Base-by-base conservation (phyloP, 1,284 basidiomycete genomes). In the Somion occarium region DNA sequence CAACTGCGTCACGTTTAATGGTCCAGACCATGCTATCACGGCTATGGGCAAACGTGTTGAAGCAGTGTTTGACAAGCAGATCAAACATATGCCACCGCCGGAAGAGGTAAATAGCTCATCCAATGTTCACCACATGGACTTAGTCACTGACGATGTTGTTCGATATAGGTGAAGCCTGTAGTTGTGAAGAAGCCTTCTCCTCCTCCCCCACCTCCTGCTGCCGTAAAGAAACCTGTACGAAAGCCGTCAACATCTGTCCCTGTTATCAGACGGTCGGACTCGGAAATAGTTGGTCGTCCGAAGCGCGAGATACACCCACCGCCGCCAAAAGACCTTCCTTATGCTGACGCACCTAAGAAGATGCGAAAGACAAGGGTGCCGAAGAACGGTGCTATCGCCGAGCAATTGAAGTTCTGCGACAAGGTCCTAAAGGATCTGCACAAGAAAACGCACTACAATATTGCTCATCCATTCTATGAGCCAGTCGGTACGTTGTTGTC, bases 271-370 rank as follows among this genome's bases (percentile, higher is more conserved):
- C 85, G 89, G 24, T 83, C 82, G 15, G 85, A 87, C 13, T 75
- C 73, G 13, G 69, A 74, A 34, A 75, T 74, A 42, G 70, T 75
- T 37, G 79, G 82, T n/a, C 83, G 96, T 19, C 96, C 96, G 0
- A 98, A 98, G 73, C 90, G 96, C 49, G 96, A 98, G 68, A 95
- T 98, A 38, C 94, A 98, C 62, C 93, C 95, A 11, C 95, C 95
- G 18, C 86, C 93, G 13, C 86, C 93, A 0, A 94, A 93, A 68
- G 96, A 98, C 61, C 71, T 97, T 19, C 82, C 89, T 0, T 97
- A 94, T 65, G 77, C 81, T 25, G 90, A 93, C 61, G 77, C 69
- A 13, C 83, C 80, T 19, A 88, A 85, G 71, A 89, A 89, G 65
- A 73, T 73, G 49, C 75, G 85, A 51, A 83, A 80, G 62, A 65